Base-by-base conservation (phyloP, 208 protist genomes). In the Trypanosoma platydactyli region DNA sequence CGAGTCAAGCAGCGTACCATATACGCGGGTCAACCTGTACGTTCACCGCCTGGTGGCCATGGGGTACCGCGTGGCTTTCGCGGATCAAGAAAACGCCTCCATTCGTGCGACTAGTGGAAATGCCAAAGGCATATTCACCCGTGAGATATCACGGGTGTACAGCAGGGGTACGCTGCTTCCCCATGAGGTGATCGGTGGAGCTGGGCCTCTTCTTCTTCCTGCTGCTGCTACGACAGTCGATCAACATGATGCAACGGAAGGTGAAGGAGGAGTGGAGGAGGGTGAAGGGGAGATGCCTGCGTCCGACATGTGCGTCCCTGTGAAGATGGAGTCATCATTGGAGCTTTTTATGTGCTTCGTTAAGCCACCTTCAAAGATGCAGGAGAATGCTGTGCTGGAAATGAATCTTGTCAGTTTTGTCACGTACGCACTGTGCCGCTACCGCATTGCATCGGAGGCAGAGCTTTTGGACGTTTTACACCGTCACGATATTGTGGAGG, bases 51-150 rank as follows among this genome's bases (percentile, higher is more conserved):
- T 95, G 12, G 86, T 94, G 13, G 82, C 84, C 4, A 95, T 95
- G 90, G 90, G 90, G 45, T 95, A 95, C 67, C 90, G 92, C 69
- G 87, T 95, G 45, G 86, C 73, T 18, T 92, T 95, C 58, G 90
- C 90, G 0, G 90, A 95, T 67, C 87, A 94, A 58, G 90, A 95
- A 66, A 91, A 80, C 0, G 86, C 90, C 0, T 88, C 86, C 15
- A 71, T 94, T 72, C 90, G 90, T n/a, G 83, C 86, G 18, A 78
- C 66, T 3, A 86, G 81, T 45, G 83, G 84, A 0, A 68, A 73
- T 24, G 73, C 75, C 52, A 82, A 80, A 51, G 86, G 84, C 18
- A 78, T 95, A 57, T 95, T 95, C 70, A 80, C 70, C 24, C 82
- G 90, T 29, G 79, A 61, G 18, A 75, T 95, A 3, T 85, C 84